Percentiles rank a stretch among this genome's conserved stretches.
phyloP scores from a whole-genome alignment of 345 rosid species.

The Aquilaria sinensis region DNA sequence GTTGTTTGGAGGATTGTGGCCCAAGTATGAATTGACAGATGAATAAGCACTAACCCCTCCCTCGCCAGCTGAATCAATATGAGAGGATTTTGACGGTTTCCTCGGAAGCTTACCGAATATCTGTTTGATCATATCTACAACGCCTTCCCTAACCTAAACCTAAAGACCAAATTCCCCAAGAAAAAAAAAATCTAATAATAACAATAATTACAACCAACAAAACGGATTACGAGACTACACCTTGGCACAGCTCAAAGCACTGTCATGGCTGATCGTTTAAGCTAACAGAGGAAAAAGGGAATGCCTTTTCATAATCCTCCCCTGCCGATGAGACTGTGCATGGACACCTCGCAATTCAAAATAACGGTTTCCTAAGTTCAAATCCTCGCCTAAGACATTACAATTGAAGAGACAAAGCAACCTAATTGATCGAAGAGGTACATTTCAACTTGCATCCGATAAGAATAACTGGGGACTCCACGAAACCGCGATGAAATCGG shows the following conservation, averaged over 20 bases:
- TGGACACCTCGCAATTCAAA: slow-evolving; percentile 2
- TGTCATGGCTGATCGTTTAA: slow-evolving; percentile 7
- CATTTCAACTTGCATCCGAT: slow-evolving; percentile 24
- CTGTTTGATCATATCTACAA: slow-evolving; percentile 65
- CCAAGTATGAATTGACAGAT: slow-evolving; percentile 30
- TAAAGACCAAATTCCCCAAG: slow-evolving; percentile 9
- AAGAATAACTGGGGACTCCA: slow-evolving; percentile 18
- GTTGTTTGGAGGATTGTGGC: slow-evolving; percentile 31
- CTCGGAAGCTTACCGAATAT: slow-evolving; percentile 69
- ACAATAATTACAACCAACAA: no score
- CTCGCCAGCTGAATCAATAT: slow-evolving; percentile 40
- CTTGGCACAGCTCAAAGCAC: slow-evolving; percentile 18
- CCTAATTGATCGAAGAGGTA: background rate
- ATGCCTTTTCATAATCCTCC: background rate
- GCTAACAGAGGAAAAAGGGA: background rate
- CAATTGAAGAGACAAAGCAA: slow-evolving; percentile 1
- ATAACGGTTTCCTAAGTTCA: background rate
- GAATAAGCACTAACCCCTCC: slow-evolving; percentile 33
- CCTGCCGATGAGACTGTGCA: background rate
- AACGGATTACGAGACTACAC: background rate
- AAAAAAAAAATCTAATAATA: slow-evolving; percentile 7
- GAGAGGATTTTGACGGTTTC: slow-evolving; percentile 60
- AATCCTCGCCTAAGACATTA: background rate
- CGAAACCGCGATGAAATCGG: slow-evolving; percentile 10
- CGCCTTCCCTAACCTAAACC: slow-evolving; percentile 9